A percentile compares a stretch with the other conserved stretches of the same genome.
Evolutionary conservation across 2,329 filamentous ascomycete genomes (phyloP).

Genomic region (Ceratocystis ficicola): DNA sequence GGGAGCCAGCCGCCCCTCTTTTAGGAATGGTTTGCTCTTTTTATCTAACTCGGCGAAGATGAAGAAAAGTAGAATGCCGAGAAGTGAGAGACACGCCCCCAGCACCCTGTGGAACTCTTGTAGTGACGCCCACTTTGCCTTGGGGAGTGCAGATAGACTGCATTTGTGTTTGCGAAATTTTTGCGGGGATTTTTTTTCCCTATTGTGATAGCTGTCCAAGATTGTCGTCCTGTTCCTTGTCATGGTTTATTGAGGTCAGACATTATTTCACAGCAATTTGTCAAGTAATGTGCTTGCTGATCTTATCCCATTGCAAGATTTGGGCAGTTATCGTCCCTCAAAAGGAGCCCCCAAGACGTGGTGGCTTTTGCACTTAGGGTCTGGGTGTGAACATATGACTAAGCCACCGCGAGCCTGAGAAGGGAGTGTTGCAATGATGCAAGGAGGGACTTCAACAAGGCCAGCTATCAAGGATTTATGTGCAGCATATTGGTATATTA

Average conservation of each 20-base stretch:
- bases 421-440: neutral
- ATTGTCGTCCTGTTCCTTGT: too few relatives aligned
- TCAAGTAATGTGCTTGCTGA: too few relatives aligned
- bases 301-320: too few relatives aligned
- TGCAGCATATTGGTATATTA: neutral
- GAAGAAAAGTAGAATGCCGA: neutral
- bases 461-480: too few relatives aligned
- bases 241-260: too few relatives aligned
- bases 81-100: neutral
- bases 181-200: too few relatives aligned
- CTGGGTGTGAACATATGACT: neutral
- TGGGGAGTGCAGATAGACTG: too few relatives aligned
- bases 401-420: neutral
- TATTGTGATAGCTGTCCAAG: too few relatives aligned
- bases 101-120: neutral
- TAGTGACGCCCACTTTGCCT: too few relatives aligned
- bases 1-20: neutral
- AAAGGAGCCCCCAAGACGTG: neutral
- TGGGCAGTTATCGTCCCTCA: too few relatives aligned
- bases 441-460: neutral
- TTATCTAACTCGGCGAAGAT: neutral
- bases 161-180: too few relatives aligned
- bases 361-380: neutral
- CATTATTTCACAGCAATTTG: too few relatives aligned
- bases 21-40: slow-evolving; percentile 6